A percentile compares a stretch with the other conserved stretches of the same genome.
These are phyloP conservation scores for Nigrospora oryzae DNA, from an alignment of 2,329 filamentous ascomycete genomes.

Conservation along the genomic window DNA sequence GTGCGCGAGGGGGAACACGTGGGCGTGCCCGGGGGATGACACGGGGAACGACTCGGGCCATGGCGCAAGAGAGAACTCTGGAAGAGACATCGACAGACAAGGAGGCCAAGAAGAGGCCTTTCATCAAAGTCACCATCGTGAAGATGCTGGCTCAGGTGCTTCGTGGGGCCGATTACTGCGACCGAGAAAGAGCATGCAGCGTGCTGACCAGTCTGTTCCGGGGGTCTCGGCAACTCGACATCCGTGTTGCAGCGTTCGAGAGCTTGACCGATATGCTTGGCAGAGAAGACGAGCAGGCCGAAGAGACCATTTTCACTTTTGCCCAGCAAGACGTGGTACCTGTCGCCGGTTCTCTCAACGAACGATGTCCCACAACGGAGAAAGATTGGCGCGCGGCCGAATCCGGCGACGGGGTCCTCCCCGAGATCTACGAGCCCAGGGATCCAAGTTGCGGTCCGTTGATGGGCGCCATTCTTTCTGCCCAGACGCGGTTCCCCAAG, in stretches of 20 bases:
- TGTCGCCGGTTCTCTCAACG: too few species aligned
- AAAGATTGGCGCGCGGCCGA: too few species aligned
- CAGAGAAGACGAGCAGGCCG: too few species aligned
- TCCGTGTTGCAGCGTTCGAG: conserved; percentile 17
- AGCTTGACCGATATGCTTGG: conserved; percentile 16
- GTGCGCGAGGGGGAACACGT: neutral
- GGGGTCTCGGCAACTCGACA: conserved; percentile 22
- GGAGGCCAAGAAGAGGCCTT: conserved; percentile 2
- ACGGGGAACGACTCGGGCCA: neutral
- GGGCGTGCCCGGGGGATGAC: neutral
- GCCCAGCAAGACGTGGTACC: too few species aligned
- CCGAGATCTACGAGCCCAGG: too few species aligned
- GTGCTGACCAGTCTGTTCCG: conserved; percentile 19
- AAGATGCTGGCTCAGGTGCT: conserved; percentile 28
- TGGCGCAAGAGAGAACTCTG: neutral
- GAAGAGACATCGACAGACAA: conserved; percentile 7
- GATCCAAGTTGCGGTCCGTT: too few species aligned
- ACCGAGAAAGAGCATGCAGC: conserved; percentile 13
- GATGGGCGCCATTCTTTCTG: too few species aligned
- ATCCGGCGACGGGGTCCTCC: too few species aligned
- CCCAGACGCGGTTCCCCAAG: too few species aligned
- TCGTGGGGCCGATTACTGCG: conserved; percentile 16
- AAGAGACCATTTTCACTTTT: too few species aligned
- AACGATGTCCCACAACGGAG: too few species aligned
- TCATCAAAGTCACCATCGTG: conserved; percentile 25